A percentile compares a stretch with the other conserved stretches of the same genome.
These are phyloP conservation scores for Diaporthe sp. DNA, from an alignment of 2,329 filamentous ascomycete species.

Conservation along the genomic window DNA sequence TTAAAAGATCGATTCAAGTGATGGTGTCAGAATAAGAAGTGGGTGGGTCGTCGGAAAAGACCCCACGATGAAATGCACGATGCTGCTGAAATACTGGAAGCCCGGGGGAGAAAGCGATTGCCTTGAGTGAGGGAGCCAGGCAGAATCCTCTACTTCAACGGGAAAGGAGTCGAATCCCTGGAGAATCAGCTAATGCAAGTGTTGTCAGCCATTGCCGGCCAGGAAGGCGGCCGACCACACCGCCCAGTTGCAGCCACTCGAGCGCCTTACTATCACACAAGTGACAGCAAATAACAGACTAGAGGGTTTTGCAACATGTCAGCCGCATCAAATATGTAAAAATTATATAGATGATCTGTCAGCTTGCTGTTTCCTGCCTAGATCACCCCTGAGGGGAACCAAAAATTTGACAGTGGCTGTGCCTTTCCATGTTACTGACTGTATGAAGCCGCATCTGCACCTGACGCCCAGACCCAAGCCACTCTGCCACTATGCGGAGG, in stretches of 20 bases:
- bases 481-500: background rate
- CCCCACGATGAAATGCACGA: background rate
- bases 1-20: no score
- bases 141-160: no score
- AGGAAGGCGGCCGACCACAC: background rate
- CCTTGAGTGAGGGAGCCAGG: background rate
- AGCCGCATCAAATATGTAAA: background rate
- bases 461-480: background rate
- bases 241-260: background rate
- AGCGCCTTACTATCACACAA: background rate
- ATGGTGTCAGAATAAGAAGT: no score
- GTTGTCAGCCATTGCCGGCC: background rate
- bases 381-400: background rate
- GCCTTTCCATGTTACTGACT: background rate
- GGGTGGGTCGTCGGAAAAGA: no score
- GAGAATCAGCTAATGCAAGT: conserved; percentile 5
- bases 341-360: background rate
- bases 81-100: background rate
- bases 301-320: background rate
- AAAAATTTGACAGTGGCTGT: background rate
- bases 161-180: background rate
- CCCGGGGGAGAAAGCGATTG: background rate
- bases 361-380: background rate
- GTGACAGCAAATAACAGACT: background rate
- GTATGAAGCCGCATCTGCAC: background rate